Base-by-base conservation (phyloP, 202 grass and related monocot genomes). In the Setaria italica region DNA sequence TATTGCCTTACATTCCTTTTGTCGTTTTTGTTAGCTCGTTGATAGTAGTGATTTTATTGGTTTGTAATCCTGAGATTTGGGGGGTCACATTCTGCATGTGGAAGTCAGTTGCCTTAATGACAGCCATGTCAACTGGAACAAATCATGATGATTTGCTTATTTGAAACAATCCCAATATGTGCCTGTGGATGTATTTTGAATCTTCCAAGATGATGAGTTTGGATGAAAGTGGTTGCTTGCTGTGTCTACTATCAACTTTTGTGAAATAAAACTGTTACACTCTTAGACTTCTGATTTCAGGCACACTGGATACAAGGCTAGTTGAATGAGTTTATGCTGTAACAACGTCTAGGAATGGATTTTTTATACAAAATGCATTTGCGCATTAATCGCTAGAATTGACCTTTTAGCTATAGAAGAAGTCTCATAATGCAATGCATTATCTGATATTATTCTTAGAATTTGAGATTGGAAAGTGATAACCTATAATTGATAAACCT, bases 131-230 rank as follows among this genome's bases (percentile, higher is more conserved):
- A 55, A 12, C 16, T 50, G 4, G 9, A 14, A 11, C 33, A 12
- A 17, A 14, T 4, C 2, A 4, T 35, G 11, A 60, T 51, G 34
- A 6, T 42, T 39, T 84, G 5, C 49, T 67, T 80, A 25, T 57
- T 1, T 45, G 6, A 16, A 2, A 16, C 4, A 65, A 58, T 34
- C 15, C 25, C 43, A 11, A 0, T 49, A 9, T 77, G 50, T 42
- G 13, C 30, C 37, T 68, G 4, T 82, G 74, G 41, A 42, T 73
- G 21, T 79, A 29, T 67, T 86, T 63, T 80, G 8, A 25, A 56
- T 67, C n/a, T 25, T 41, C 46, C 67, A 59, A 46, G 0, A 46
- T 32, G 9, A 3, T 80, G 58, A 49, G 7, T n/a, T 66, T 48
- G 25, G 3, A 46, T 33, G 6, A 29, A 76, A 53, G 11, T 58